These are phyloP conservation scores for Selenicereus undatus DNA, from an alignment of 148 eudicot genomes.

Conservation along the genomic window DNA sequence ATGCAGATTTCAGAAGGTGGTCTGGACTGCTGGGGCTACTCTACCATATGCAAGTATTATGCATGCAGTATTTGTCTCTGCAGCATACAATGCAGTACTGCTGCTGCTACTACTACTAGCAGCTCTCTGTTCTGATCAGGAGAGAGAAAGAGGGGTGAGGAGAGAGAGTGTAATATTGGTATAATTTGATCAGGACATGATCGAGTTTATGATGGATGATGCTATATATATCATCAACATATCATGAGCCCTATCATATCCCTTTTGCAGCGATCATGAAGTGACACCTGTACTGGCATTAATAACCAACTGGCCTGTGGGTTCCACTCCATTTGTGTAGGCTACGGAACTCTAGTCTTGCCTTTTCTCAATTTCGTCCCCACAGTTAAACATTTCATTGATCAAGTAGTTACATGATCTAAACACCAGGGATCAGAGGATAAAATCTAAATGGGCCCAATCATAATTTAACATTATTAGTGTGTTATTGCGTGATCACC, in stretches of 20 bases:
- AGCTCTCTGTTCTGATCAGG: neutral
- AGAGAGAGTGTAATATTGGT: neutral
- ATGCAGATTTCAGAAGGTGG: neutral
- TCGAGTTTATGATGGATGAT: too few relatives aligned
- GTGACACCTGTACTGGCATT: neutral
- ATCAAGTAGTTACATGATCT: too few relatives aligned
- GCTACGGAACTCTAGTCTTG: neutral
- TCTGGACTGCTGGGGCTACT: neutral
- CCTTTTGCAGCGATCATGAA: neutral
- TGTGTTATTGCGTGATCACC: too few relatives aligned
- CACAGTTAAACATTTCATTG: too few relatives aligned
- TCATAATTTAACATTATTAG: too few relatives aligned
- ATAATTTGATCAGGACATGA: too few relatives aligned
- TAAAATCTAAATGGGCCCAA: too few relatives aligned
- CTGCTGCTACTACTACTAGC: too few relatives aligned
- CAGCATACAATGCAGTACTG: neutral
- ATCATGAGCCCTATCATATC: neutral
- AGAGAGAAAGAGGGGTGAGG: neutral
- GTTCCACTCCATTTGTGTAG: neutral
- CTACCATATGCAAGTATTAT: neutral
- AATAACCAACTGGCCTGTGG: neutral
- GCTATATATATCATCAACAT: constrained; percentile 5
- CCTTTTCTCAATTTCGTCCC: too few relatives aligned
- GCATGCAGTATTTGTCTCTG: constrained; percentile 6
- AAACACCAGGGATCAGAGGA: too few relatives aligned